Evolutionary conservation across 495 filamentous ascomycete species (phyloP).

Genomic region (Neurospora sp.): DNA sequence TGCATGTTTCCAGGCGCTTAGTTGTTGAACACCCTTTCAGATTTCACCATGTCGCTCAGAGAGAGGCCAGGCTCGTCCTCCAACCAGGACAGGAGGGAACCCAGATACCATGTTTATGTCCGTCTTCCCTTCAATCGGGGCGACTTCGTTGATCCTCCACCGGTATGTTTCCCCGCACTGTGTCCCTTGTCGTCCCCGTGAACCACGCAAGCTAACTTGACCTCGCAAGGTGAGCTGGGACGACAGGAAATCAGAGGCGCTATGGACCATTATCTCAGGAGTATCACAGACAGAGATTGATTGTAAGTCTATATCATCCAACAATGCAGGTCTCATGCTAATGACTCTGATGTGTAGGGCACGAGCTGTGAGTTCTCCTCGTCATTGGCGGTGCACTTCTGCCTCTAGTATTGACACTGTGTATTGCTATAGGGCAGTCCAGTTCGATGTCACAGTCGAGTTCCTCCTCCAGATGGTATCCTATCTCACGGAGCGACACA

Average conservation of each 20-base stretch:
- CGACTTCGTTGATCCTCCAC: conserved; percentile 82
- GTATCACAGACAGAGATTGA: conserved; percentile 68
- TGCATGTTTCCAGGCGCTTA: background rate
- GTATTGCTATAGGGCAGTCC: conserved; percentile 26
- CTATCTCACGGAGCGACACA: conserved; percentile 88
- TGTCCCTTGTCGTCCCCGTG: background rate
- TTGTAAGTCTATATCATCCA: conserved; percentile 46
- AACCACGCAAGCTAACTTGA: conserved; percentile 1
- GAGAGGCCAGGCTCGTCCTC: conserved; percentile 9
- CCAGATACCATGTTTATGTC: conserved; percentile 66
- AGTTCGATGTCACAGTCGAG: conserved; percentile 60
- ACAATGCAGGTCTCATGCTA: conserved; percentile 1
- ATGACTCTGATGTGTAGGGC: conserved; percentile 46
- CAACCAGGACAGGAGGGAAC: conserved; percentile 20
- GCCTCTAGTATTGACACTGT: conserved; percentile 12
- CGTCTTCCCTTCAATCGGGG: conserved; percentile 79
- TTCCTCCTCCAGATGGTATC: conserved; percentile 91
- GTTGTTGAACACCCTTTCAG: background rate
- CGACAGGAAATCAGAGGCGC: conserved; percentile 66
- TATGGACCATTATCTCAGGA: conserved; percentile 87
- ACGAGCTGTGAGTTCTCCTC: conserved; percentile 52
- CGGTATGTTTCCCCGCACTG: conserved; percentile 42
- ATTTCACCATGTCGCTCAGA: conserved; percentile 7
- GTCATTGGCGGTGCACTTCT: background rate
- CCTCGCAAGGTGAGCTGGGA: conserved; percentile 44